These are phyloP conservation scores for Cenchrus purpureus DNA, from an alignment of 176 grass and related monocot genomes.

Conservation along the genomic window DNA sequence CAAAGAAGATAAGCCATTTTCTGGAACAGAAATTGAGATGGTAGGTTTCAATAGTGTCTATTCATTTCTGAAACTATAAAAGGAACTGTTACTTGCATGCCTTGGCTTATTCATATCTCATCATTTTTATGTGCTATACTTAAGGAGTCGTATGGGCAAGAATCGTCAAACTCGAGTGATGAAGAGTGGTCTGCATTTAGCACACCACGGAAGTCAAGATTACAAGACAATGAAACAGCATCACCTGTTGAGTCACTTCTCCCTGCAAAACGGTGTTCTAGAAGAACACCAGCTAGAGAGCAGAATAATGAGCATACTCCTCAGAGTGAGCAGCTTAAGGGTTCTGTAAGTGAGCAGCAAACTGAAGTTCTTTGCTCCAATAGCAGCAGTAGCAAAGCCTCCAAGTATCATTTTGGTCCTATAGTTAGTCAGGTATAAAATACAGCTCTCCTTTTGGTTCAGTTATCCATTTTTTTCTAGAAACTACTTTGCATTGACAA, in stretches of 20 bases:
- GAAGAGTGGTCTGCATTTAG: conserved; percentile 76
- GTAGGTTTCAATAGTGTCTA: conserved; percentile 19
- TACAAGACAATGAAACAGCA: conserved; percentile 45
- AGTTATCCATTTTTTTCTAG: conserved; percentile 23
- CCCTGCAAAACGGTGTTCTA: conserved; percentile 20
- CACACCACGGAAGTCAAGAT: conserved; percentile 38
- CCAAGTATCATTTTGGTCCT: conserved; percentile 44
- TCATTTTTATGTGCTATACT: conserved; percentile 38
- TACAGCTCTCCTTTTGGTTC: conserved; percentile 7
- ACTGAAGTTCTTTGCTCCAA: conserved; percentile 48
- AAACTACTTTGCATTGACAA: neutral
- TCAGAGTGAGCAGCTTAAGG: conserved; percentile 17
- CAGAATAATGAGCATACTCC: conserved; percentile 47
- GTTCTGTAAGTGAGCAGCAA: conserved; percentile 35
- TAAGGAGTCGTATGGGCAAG: conserved; percentile 71
- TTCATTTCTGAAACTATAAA: conserved; percentile 16
- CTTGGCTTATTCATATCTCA: conserved; percentile 9
- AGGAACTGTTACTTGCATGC: neutral
- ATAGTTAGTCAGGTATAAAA: conserved; percentile 55
- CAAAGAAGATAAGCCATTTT: conserved; percentile 27
- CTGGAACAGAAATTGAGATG: conserved; percentile 16
- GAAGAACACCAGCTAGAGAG: conserved; percentile 24
- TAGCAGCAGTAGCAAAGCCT: conserved; percentile 35
- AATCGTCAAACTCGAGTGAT: conserved; percentile 65
- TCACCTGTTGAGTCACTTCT: conserved; percentile 32